phyloP scores from a whole-genome alignment of 1,139 yeast genomes.

The Blastobotrys ciferrii region DNA sequence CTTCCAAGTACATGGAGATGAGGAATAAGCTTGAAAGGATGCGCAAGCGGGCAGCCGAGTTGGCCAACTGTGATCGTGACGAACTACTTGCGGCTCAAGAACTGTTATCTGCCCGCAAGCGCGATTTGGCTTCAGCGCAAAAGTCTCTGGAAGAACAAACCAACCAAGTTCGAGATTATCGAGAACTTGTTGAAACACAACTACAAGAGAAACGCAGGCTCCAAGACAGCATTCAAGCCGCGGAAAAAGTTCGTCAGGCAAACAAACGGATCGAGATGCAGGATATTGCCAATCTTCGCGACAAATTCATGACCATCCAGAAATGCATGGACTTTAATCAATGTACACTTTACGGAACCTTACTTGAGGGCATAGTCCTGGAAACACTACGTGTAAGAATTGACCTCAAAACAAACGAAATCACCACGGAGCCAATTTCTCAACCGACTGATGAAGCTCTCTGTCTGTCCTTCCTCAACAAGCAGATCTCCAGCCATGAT shows the following conservation, averaged over 20 bases:
- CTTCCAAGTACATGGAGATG: constrained; percentile 32
- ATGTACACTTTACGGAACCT: not conserved
- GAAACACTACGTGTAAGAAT: constrained; percentile 10
- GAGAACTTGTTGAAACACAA: constrained; percentile 14
- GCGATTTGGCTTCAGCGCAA: constrained; percentile 5
- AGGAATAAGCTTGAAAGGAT: constrained; percentile 30
- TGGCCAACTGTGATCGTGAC: constrained; percentile 20
- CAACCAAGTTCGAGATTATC: constrained; percentile 9
- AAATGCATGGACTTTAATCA: constrained; percentile 12
- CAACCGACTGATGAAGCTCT: not conserved
- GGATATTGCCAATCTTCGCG: constrained; percentile 15
- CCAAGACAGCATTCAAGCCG: constrained; percentile 18
- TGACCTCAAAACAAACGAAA: constrained; percentile 5
- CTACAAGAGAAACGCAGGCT: constrained; percentile 16
- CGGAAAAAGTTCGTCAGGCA: constrained; percentile 16
- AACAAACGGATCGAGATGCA: constrained; percentile 17
- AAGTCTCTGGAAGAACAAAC: constrained; percentile 8
- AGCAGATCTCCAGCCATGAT: constrained; percentile 3
- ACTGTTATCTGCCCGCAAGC: constrained; percentile 13
- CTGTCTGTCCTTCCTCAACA: not conserved
- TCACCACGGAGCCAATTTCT: not conserved
- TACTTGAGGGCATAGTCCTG: constrained; percentile 7
- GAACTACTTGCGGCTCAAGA: constrained; percentile 15
- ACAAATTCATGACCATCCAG: constrained; percentile 10
- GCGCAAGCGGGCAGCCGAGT: constrained; percentile 24